Evolutionary conservation across 371 early-diverging fungal species (phyloP).

Genomic region (Mucor lusitanicus): DNA sequence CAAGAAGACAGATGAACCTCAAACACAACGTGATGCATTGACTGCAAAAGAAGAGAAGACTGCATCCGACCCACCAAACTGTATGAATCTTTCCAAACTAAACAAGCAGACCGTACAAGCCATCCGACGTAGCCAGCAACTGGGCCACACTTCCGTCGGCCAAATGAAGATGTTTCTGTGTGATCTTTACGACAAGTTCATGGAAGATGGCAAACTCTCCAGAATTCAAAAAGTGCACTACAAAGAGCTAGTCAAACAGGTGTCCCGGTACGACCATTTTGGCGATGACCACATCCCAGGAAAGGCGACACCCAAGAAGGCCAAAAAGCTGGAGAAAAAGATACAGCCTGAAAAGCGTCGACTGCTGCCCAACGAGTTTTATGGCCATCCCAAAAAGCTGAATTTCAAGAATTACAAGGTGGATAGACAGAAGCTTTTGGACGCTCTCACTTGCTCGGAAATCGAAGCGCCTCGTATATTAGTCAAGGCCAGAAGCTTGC

Average conservation of each 20-base stretch:
- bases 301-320: not conserved
- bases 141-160: not conserved
- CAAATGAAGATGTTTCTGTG: slow-evolving; percentile 1
- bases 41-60: not conserved
- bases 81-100: not conserved
- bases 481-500: not conserved
- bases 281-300: not conserved
- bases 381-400: not conserved
- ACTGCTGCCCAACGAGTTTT: not conserved
- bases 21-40: not conserved
- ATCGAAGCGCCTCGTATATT: not conserved
- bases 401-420: not conserved
- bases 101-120: not conserved
- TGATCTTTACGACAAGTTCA: not conserved
- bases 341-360: not conserved
- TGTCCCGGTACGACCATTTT: not conserved
- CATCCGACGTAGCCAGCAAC: not conserved
- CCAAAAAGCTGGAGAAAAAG: not conserved
- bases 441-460: not conserved
- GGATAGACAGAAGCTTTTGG: not conserved
- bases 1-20: not conserved
- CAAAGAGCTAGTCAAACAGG: not conserved
- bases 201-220: not conserved
- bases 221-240: not conserved
- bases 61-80: too few relatives aligned